Evolutionary conservation across 345 rosid genomes (phyloP), one percentile per base, ranked within the genome.

Genomic region (Erysimum cheiranthoides): DNA sequence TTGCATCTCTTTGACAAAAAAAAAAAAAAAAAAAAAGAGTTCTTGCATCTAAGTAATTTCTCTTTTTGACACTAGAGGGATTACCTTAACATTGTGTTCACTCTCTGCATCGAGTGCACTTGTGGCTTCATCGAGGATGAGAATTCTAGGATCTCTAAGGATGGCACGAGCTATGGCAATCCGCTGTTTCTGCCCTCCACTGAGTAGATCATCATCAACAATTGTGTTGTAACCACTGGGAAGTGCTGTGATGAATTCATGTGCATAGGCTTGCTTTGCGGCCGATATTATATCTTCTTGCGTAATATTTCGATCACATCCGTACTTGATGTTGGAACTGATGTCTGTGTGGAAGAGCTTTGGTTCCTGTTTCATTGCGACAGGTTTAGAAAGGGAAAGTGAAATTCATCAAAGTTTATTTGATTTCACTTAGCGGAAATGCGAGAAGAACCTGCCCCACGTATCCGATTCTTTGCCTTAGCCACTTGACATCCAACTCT

Each of bases 111-210:
- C 99, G 46, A 94, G 84, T 46, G 96, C 97, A 71, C 97, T 90
- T 6, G 97, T 92, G 43, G 98, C 97, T 86, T 94, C 98, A 82
- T 94, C 98, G 28, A 94, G 93, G 79, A 94, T 89, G 74, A 94
- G 86, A 79, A 94, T 88, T 63, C 81, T 72, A 8, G 96, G 97
- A 79, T 94, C 98, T 82, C 97, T 86, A 54, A 94, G 96, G 78
- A 92, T 85, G 50, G 98, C 97, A 56, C 97, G 93, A 61, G 98
- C 96, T 73, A 92, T 92, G 49, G 98, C 98, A 78, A 92, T 94
- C 60, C 98, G 83, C 84, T 94, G 98, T 86, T 92, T 94, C 82
- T 94, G 98, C 34, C 97, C 97, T 65, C 98, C 98, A 43, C 98
- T 94, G 27, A 92, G 98, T 86, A 92, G 78, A 83, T 90, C 98